phyloP scores from a whole-genome alignment of 2,329 filamentous ascomycete species.

The Lecanicillium sp. region DNA sequence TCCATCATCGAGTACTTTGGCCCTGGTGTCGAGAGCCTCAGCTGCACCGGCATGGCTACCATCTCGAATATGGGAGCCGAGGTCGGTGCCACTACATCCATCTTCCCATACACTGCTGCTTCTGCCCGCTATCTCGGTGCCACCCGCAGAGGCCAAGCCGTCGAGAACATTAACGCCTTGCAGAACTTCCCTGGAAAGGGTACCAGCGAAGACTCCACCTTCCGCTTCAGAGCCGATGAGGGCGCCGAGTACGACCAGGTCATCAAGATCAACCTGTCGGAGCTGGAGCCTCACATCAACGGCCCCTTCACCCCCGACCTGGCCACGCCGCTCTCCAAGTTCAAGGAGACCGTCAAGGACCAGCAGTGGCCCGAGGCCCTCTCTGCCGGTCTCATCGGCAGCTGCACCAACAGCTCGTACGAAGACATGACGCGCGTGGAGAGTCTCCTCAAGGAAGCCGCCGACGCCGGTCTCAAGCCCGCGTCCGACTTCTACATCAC shows the following conservation, averaged over 20 bases:
- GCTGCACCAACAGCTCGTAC: conserved; percentile 98
- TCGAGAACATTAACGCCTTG: conserved; percentile 55
- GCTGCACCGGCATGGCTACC: conserved; percentile 89
- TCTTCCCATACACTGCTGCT: conserved; percentile 84
- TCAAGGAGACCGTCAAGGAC: conserved; percentile 74
- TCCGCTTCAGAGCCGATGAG: conserved; percentile 68
- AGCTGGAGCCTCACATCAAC: conserved; percentile 92
- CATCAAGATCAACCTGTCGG: conserved; percentile 83
- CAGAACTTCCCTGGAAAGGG: conserved; percentile 42
- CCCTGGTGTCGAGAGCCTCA: conserved; percentile 80
- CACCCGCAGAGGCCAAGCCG: conserved; percentile 62
- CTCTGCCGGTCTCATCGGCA: conserved; percentile 89
- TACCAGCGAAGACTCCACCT: conserved; percentile 39
- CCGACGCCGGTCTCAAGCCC: conserved; percentile 81
- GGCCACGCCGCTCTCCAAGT: conserved; percentile 83
- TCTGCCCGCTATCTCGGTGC: conserved; percentile 81
- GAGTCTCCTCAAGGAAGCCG: conserved; percentile 84
- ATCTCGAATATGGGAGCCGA: conserved; percentile 79
- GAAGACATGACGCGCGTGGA: conserved; percentile 97
- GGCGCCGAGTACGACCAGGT: conserved; percentile 84
- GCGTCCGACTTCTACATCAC: conserved; percentile 92
- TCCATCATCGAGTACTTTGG: conserved; percentile 94
- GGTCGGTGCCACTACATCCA: conserved; percentile 89
- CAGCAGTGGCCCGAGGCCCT: conserved; percentile 89
- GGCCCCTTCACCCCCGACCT: conserved; percentile 95